These are phyloP conservation scores for Epicoccum sorghinum DNA, from an alignment of 2,329 filamentous ascomycete genomes.

Conservation along the genomic window DNA sequence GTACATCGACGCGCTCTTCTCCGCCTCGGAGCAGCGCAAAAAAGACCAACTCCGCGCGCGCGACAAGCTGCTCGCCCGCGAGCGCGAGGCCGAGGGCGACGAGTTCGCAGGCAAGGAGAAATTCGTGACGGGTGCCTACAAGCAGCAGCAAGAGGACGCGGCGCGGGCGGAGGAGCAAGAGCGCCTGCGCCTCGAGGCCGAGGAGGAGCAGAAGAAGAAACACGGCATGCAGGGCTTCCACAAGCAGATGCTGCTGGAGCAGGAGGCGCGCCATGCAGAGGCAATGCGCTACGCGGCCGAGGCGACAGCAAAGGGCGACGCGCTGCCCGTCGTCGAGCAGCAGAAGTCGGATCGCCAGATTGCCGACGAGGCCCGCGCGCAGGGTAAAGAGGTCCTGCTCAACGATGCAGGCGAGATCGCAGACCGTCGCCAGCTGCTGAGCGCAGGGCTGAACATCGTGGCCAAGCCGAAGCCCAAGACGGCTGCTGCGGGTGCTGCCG, in stretches of 20 bases:
- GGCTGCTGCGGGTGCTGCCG: background rate
- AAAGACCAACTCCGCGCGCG: conserved; percentile 78
- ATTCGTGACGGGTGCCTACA: conserved; percentile 85
- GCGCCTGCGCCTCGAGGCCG: conserved; percentile 66
- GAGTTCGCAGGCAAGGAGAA: conserved; percentile 83
- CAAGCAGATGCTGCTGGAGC: conserved; percentile 72
- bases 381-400: conserved; percentile 67
- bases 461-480: conserved; percentile 61
- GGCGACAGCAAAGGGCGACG: conserved; percentile 33
- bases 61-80: conserved; percentile 78
- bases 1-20: conserved; percentile 77
- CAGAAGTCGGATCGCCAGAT: conserved; percentile 66
- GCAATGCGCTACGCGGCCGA: conserved; percentile 68
- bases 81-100: conserved; percentile 80
- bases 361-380: conserved; percentile 71
- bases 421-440: conserved; percentile 81
- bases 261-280: conserved; percentile 72
- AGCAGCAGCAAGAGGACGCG: conserved; percentile 79
- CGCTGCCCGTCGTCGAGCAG: conserved; percentile 31
- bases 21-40: conserved; percentile 76
- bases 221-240: conserved; percentile 82
- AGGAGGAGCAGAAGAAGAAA: conserved; percentile 68
- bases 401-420: conserved; percentile 85
- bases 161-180: conserved; percentile 74
- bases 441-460: conserved; percentile 75